These are phyloP conservation scores for Mediolabrus comicus DNA, from an alignment of 108 stramenopile species.

Conservation along the genomic window DNA sequence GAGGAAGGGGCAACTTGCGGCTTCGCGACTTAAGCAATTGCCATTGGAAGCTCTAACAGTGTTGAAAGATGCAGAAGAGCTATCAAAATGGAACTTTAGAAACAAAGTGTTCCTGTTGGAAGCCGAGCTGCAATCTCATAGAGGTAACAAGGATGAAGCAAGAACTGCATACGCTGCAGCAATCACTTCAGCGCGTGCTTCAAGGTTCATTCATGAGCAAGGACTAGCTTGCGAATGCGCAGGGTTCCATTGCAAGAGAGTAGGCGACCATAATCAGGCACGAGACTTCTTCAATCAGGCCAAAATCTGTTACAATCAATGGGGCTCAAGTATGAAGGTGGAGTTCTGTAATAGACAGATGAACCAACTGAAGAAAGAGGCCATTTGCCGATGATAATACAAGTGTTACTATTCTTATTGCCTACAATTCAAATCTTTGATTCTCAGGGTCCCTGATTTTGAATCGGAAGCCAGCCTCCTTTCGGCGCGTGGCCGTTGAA, in stretches of 20 bases:
- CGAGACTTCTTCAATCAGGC: background rate
- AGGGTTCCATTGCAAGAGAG: background rate
- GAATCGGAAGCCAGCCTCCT: no score
- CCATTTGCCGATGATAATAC: no score
- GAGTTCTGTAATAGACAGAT: background rate
- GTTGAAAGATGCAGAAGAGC: background rate
- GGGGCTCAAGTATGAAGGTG: background rate
- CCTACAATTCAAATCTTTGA: no score
- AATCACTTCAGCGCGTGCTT: slow-evolving; percentile 2
- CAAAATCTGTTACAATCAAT: background rate
- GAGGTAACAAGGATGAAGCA: background rate
- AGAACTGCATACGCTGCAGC: background rate
- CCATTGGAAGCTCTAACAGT: slow-evolving; percentile 1
- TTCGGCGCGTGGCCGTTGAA: no score
- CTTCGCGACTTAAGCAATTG: background rate
- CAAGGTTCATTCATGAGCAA: background rate
- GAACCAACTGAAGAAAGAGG: no score
- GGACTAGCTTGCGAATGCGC: slow-evolving; percentile 6
- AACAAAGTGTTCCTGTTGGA: slow-evolving; percentile 16
- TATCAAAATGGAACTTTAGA: slow-evolving; percentile 28
- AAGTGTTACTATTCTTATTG: no score
- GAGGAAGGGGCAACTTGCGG: background rate
- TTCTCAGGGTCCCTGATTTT: no score
- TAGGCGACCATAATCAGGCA: background rate
- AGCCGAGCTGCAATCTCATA: slow-evolving; percentile 8